A percentile compares a stretch with the other conserved stretches of the same genome.
Evolutionary conservation across 164 flowering plant species (phyloP).

Genomic region (Aristolochia fimbriata): DNA sequence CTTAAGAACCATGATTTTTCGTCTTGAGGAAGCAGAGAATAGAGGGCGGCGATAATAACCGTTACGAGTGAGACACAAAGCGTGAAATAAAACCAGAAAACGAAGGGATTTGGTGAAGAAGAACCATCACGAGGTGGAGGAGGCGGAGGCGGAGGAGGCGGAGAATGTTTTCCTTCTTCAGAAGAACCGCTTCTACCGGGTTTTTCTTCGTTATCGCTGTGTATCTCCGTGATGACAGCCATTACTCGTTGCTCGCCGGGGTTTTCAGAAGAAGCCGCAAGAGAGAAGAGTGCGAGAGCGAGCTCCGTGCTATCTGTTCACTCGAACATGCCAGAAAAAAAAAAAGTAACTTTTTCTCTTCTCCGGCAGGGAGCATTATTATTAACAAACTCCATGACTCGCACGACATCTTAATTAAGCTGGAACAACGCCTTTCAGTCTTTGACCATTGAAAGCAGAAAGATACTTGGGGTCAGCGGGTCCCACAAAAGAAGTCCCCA

Average conservation of each 20-base stretch:
- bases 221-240: conserved; percentile 62
- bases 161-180: background rate
- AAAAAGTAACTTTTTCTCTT: no score
- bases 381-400: no score
- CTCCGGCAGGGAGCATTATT: no score
- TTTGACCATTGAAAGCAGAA: no score
- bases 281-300: background rate
- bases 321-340: background rate
- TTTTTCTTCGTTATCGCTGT: conserved; percentile 8
- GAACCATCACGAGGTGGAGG: background rate
- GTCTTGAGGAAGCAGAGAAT: conserved; percentile 41
- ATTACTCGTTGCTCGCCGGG: conserved; percentile 15
- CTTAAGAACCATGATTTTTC: conserved; percentile 73
- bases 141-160: conserved; percentile 13
- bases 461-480: no score
- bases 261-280: background rate
- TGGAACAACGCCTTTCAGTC: no score
- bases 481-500: no score
- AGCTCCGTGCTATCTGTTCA: background rate
- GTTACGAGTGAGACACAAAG: conserved; percentile 49
- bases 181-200: background rate
- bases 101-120: conserved; percentile 26
- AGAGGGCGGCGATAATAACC: conserved; percentile 13
- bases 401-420: no score
- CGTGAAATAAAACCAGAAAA: conserved; percentile 84